Percentiles rank a stretch among this genome's conserved stretches.
Conservation (phyloP, 805 yeast genomes). For the Metschnikowia noctiluminum region DNA sequence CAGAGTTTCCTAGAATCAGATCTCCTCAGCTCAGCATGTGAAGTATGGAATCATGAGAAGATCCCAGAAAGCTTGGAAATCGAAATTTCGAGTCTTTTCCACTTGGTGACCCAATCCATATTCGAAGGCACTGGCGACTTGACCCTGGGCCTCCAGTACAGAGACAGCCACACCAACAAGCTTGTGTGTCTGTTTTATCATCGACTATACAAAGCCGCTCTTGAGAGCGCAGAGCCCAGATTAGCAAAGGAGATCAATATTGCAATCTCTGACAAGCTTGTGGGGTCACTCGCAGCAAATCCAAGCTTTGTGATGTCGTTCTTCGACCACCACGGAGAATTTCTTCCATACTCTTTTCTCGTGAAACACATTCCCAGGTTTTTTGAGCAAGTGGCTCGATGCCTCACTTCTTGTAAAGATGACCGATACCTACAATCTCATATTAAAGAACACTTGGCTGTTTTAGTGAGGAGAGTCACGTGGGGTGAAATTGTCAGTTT, state of each 20-base stretch:
- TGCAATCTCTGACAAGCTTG: constrained; percentile 8
- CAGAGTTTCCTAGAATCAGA: constrained; percentile 12
- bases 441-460: constrained; percentile 1
- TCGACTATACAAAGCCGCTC: constrained; percentile 6
- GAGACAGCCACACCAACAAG: constrained; percentile 8
- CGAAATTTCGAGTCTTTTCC: constrained; percentile 10
- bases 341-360: constrained; percentile 9
- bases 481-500: constrained; percentile 6
- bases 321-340: constrained; percentile 6
- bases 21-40: constrained; percentile 12
- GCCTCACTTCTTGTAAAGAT: constrained; percentile 5
- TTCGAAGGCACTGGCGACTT: constrained; percentile 10
- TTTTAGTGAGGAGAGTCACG: constrained; percentile 1
- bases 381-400: constrained; percentile 6
- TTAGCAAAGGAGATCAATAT: constrained; percentile 3
- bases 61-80: constrained; percentile 3
- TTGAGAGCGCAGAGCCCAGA: neutral
- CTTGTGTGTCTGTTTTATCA: constrained; percentile 11
- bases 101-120: constrained; percentile 10
- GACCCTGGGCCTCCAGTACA: constrained; percentile 8
- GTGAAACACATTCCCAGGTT: constrained; percentile 4
- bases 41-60: constrained; percentile 8
- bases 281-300: constrained; percentile 2
- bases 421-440: constrained; percentile 6
- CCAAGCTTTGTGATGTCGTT: constrained; percentile 8